phyloP scores from a whole-genome alignment of 305 asterid genomes.

The Fraxinus greggii region DNA sequence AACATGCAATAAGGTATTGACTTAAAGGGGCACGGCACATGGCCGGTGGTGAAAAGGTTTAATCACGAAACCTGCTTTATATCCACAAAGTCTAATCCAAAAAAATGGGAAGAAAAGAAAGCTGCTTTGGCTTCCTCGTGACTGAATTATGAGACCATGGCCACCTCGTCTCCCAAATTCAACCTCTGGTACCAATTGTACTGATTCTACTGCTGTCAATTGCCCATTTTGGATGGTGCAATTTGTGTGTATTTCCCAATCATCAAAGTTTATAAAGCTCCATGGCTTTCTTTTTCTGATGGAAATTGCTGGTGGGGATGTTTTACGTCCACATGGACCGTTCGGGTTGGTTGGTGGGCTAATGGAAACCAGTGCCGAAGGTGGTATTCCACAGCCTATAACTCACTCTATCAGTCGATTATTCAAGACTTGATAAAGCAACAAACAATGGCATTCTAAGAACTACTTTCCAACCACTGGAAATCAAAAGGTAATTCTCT shows the following conservation, averaged over 20 bases:
- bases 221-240: slow-evolving; percentile 5
- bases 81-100: slow-evolving; percentile 33
- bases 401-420: slow-evolving; percentile 19
- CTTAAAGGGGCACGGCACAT: slow-evolving; percentile 43
- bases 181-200: slow-evolving; percentile 17
- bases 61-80: slow-evolving; percentile 41
- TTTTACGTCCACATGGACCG: not conserved
- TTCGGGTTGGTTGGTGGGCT: slow-evolving; percentile 11
- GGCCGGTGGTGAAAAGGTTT: slow-evolving; percentile 39
- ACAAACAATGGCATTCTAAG: slow-evolving; percentile 26
- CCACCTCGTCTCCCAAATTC: slow-evolving; percentile 52
- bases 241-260: slow-evolving; percentile 23
- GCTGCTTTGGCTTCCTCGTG: slow-evolving; percentile 47
- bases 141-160: slow-evolving; percentile 45
- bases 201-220: slow-evolving; percentile 16
- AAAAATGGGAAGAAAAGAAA: slow-evolving; percentile 6
- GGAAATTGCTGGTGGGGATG: slow-evolving; percentile 16
- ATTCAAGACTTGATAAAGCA: slow-evolving; percentile 29
- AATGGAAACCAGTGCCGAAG: slow-evolving; percentile 1
- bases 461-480: slow-evolving; percentile 40
- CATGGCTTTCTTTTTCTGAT: not conserved
- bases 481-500: slow-evolving; percentile 19
- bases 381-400: slow-evolving; percentile 6
- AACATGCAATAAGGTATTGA: slow-evolving; percentile 1
- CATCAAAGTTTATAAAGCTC: not conserved